These are phyloP conservation scores for Coemansia sp. DNA, from an alignment of 192 early-diverging fungal genomes.

Conservation along the genomic window DNA sequence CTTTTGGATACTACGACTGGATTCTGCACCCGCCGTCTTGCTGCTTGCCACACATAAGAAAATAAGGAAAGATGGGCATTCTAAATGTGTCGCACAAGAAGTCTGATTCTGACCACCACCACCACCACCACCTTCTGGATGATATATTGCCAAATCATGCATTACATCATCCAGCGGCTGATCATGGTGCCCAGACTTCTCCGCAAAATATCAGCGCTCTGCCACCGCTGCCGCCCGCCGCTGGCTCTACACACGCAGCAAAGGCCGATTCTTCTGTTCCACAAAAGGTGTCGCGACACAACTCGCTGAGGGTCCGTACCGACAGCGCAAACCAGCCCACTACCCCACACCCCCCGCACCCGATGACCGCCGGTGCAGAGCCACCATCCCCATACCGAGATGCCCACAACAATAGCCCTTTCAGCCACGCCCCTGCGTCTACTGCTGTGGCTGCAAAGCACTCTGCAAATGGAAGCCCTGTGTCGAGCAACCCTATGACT, in stretches of 20 bases:
- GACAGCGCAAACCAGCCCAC: constrained; percentile 28
- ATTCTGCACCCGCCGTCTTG: not conserved
- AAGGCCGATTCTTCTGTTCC: not conserved
- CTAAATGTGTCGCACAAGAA: constrained; percentile 34
- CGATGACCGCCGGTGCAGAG: constrained; percentile 39
- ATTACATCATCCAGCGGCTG: constrained; percentile 10
- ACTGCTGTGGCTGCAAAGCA: constrained; percentile 14
- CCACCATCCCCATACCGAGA: constrained; percentile 24
- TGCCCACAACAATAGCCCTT: constrained; percentile 18
- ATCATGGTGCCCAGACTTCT: constrained; percentile 7
- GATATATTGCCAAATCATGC: constrained; percentile 12
- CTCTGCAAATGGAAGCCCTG: constrained; percentile 2
- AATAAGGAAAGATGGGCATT: constrained; percentile 28
- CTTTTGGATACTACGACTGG: not conserved
- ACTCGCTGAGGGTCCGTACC: constrained; percentile 38
- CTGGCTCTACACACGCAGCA: constrained; percentile 9
- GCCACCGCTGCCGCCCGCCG: constrained; percentile 2
- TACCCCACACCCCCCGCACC: constrained; percentile 27
- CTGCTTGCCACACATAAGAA: not conserved
- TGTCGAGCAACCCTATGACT: constrained; percentile 24
- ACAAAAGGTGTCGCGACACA: constrained; percentile 21
- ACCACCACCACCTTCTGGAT: constrained; percentile 20
- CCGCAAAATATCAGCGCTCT: constrained; percentile 3
- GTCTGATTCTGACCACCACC: constrained; percentile 23
- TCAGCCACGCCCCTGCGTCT: constrained; percentile 13